Evolutionary conservation across 495 filamentous ascomycete species (phyloP), one percentile per base, ranked within the genome.

Genomic region (Podospora australis): DNA sequence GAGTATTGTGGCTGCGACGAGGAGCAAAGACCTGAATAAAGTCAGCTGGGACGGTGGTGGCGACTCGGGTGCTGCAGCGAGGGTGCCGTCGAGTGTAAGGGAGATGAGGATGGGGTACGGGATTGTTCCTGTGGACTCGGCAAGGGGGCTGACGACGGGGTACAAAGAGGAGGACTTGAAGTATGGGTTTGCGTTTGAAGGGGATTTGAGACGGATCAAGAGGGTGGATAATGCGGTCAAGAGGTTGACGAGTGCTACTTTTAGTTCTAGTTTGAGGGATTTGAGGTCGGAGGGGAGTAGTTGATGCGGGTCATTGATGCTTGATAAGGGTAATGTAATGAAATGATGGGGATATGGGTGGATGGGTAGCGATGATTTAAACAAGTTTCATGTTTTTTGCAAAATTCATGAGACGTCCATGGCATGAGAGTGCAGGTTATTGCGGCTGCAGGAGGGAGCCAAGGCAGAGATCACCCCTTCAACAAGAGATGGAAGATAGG

Each of bases 141-240:
- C 22, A 10, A 24, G 41, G 36, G 26, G 14, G 4, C 23, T 0
- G 28, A 14, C 1, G 47, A 28, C 9, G 28, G 23, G 23, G 40
- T 25, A 16, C 35, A 23, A 49, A 28, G 50, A 20, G 19, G 53
- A 52, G 10, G 60, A 56, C 20, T 38, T 49, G 26, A 55, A 48
- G 36, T 65, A 60, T 50, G 59, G 65, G 5, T 70, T 70, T 48
- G 65, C 59, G 29, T 50, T 68, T 26, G 62, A 70, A 28, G 64
- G 62, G 4, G 62, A 68, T 34, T 54, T 68, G 20, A 53, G 34
- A 42, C 59, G 63, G 44, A 7, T 54, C 22, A 44, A 39, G 45
- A 42, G 53, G 25, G 44, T 11, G 30, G 40, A 23, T 13, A 26
- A n/a, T 26, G 40, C 22, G 22, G 40, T 43, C 3, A 43, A 28